Percentiles rank a stretch among this genome's conserved stretches.
Conservation (phyloP, 768 basidiomycete genomes). For the Pleurotus pulmonarius region DNA sequence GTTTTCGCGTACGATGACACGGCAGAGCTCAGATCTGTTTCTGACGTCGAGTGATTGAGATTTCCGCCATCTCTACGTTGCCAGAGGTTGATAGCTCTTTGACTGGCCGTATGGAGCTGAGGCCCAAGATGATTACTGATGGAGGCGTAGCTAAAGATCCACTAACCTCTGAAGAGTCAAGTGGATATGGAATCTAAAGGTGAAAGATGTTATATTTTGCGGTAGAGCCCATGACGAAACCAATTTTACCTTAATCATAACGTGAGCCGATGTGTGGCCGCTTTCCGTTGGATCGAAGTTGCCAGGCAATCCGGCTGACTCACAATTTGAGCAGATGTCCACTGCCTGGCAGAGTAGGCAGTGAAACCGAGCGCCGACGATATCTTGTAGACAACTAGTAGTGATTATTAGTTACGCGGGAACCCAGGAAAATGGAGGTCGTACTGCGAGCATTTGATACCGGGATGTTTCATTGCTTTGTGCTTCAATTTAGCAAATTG, state of each 20-base stretch:
- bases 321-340: slow-evolving; percentile 86
- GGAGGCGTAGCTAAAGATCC: background rate
- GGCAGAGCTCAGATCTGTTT: slow-evolving; percentile 55
- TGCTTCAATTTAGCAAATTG: too few species aligned
- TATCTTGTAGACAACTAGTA: slow-evolving; percentile 79
- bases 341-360: slow-evolving; percentile 85
- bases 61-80: slow-evolving; percentile 68
- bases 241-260: slow-evolving; percentile 80
- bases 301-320: slow-evolving; percentile 81
- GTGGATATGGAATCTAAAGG: slow-evolving; percentile 82
- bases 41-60: slow-evolving; percentile 40
- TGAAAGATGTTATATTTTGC: background rate
- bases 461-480: slow-evolving; percentile 72
- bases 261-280: slow-evolving; percentile 82
- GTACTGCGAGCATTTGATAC: slow-evolving; percentile 84
- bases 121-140: background rate
- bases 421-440: slow-evolving; percentile 18
- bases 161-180: slow-evolving; percentile 63
- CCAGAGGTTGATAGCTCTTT: slow-evolving; percentile 74
- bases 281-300: slow-evolving; percentile 75
- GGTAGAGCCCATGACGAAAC: background rate
- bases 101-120: slow-evolving; percentile 64
- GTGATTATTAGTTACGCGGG: slow-evolving; percentile 3
- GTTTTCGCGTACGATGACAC: slow-evolving; percentile 65
- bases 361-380: slow-evolving; percentile 89